These are phyloP conservation scores for Neurospora terricola DNA, from an alignment of 495 filamentous ascomycete species.

Conservation along the genomic window DNA sequence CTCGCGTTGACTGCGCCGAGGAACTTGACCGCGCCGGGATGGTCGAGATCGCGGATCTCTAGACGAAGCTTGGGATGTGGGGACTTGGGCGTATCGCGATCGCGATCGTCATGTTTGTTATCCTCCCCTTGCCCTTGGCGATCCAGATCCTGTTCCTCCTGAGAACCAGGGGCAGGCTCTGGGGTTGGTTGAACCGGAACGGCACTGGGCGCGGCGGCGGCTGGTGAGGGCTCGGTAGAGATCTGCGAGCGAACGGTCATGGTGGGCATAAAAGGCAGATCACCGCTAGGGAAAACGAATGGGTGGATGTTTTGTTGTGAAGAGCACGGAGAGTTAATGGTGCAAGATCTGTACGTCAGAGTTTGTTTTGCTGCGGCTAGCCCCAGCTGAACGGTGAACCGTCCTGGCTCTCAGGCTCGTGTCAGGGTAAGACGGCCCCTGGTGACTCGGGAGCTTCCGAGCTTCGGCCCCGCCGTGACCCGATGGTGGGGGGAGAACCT, in stretches of 20 bases:
- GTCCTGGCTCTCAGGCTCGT: not conserved
- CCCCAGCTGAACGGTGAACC: not conserved
- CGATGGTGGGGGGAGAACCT: not conserved
- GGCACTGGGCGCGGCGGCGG: conserved; percentile 1
- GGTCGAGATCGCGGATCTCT: conserved; percentile 57
- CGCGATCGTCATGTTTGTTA: not conserved
- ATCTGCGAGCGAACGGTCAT: conserved; percentile 9
- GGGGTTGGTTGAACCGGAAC: conserved; percentile 3
- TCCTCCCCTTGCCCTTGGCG: not conserved
- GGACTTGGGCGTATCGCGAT: conserved; percentile 15
- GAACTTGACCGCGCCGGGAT: conserved; percentile 53
- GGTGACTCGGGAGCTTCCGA: not conserved
- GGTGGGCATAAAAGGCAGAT: not conserved
- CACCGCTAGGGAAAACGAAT: not conserved
- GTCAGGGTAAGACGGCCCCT: not conserved
- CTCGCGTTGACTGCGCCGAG: conserved; percentile 48
- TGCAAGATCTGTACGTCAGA: not conserved
- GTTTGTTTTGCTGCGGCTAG: not conserved
- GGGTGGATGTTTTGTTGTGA: not conserved
- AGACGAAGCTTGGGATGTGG: conserved; percentile 58
- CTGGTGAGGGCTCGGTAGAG: conserved; percentile 1
- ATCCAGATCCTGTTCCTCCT: not conserved
- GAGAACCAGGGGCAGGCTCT: not conserved
- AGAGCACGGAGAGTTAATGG: not conserved
- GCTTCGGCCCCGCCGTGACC: not conserved